A percentile compares a stretch with the other conserved stretches of the same genome.
These are phyloP conservation scores for Sugiyamaella neomexicana DNA, from an alignment of 1,139 yeast genomes.

Conservation along the genomic window DNA sequence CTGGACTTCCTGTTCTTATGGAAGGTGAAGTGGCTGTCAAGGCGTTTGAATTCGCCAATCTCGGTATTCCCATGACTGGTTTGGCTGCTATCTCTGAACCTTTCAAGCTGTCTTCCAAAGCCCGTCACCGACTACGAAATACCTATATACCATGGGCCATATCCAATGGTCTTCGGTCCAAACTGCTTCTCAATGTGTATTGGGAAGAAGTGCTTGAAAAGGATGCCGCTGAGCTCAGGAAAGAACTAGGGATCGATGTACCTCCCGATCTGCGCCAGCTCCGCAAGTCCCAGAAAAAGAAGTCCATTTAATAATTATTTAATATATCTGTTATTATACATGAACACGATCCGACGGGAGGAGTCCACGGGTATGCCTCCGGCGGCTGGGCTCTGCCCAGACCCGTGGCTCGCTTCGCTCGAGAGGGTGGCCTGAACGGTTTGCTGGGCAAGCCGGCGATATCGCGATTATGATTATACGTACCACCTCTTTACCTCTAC, in stretches of 20 bases:
- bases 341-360: no score
- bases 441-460: no score
- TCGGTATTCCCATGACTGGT: constrained; percentile 96
- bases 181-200: constrained; percentile 80
- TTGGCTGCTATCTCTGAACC: constrained; percentile 89
- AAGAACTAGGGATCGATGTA: constrained; percentile 68
- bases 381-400: constrained; percentile 7
- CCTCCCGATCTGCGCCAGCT: constrained; percentile 76
- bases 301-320: no score
- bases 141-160: constrained; percentile 91
- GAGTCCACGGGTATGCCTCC: neutral
- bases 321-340: no score
- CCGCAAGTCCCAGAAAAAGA: constrained; percentile 42
- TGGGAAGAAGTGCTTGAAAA: constrained; percentile 85
- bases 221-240: constrained; percentile 70
- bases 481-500: no score
- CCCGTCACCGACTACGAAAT: constrained; percentile 48
- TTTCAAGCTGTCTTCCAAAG: constrained; percentile 59
- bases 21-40: constrained; percentile 96
- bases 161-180: constrained; percentile 67
- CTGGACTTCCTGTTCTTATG: constrained; percentile 84
- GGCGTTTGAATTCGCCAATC: constrained; percentile 86
- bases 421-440: no score
- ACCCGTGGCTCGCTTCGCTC: constrained; percentile 1
- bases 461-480: no score